Percentiles rank a stretch among this genome's conserved stretches.
Evolutionary conservation across 192 early-diverging fungal species (phyloP).

Genomic region (Kickxella alabastrina): DNA sequence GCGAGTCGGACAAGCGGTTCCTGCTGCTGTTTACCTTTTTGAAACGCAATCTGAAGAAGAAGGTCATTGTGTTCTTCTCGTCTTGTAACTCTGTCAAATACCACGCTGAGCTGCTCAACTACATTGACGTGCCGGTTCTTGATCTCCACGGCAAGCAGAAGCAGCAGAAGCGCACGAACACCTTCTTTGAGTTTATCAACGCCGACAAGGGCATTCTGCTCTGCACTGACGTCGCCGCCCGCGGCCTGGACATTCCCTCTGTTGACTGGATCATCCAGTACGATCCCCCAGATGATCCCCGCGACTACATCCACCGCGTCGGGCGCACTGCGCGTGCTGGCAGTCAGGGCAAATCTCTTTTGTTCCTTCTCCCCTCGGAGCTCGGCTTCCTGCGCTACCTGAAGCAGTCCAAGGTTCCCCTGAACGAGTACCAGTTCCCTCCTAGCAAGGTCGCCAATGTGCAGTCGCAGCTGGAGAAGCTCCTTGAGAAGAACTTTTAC

Average conservation of each 20-base stretch:
- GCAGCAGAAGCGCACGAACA: constrained; percentile 97
- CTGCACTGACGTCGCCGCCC: constrained; percentile 96
- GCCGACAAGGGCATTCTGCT: constrained; percentile 89
- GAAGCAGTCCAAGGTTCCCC: constrained; percentile 96
- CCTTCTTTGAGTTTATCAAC: constrained; percentile 99
- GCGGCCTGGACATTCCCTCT: constrained; percentile 95
- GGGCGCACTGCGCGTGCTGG: constrained; percentile 95
- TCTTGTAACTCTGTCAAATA: constrained; percentile 98
- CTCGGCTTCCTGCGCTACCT: constrained; percentile 94
- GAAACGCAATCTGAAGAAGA: constrained; percentile 94
- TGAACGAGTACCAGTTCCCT: constrained; percentile 99
- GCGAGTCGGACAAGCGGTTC: constrained; percentile 89
- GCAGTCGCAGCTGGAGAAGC: constrained; percentile 92
- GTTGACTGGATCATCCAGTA: constrained; percentile 99
- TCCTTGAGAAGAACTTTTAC: constrained; percentile 98
- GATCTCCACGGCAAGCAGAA: constrained; percentile 98
- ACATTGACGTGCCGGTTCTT: constrained; percentile 97
- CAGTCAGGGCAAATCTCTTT: constrained; percentile 82
- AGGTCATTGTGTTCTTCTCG: constrained; percentile 98
- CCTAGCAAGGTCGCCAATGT: constrained; percentile 92
- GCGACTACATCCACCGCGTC: constrained; percentile 93
- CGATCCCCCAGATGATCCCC: constrained; percentile 99
- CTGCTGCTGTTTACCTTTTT: constrained; percentile 98
- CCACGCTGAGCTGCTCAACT: constrained; percentile 96
- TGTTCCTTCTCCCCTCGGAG: constrained; percentile 92